Evolutionary conservation across 805 yeast genomes (phyloP).

Genomic region (Starmera pachycereana): DNA sequence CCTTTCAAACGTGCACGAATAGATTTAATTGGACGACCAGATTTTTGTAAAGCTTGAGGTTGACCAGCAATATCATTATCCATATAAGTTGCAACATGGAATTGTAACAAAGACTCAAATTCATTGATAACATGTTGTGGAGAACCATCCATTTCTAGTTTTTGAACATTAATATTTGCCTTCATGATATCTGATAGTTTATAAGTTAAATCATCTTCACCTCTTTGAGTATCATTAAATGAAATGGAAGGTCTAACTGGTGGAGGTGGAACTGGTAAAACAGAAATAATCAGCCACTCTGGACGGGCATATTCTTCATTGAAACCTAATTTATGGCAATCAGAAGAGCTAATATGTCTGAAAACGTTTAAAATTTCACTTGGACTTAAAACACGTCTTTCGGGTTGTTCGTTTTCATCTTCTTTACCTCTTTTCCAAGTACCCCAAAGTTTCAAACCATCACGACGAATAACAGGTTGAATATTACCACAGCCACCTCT

Average conservation of each 20-base stretch:
- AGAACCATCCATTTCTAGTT: conserved; percentile 96
- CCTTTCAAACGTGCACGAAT: conserved; percentile 99
- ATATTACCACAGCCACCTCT: conserved; percentile 98
- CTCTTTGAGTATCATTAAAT: conserved; percentile 94
- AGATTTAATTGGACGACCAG: conserved; percentile 97
- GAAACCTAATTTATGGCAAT: conserved; percentile 74
- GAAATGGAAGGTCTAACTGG: conserved; percentile 99
- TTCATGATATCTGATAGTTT: conserved; percentile 93
- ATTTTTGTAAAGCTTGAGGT: conserved; percentile 96
- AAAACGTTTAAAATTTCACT: conserved; percentile 85
- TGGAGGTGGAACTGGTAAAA: conserved; percentile 99
- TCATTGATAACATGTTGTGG: conserved; percentile 98
- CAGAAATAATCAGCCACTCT: conserved; percentile 96
- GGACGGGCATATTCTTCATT: conserved; percentile 96
- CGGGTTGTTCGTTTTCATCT: conserved; percentile 84
- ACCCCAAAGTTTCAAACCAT: conserved; percentile 93
- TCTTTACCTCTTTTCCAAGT: conserved; percentile 91
- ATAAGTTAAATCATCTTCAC: conserved; percentile 98
- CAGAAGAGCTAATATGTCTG: conserved; percentile 82
- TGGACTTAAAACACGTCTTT: conserved; percentile 79
- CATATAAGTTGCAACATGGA: conserved; percentile 98
- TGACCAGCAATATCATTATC: conserved; percentile 99
- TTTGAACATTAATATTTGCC: conserved; percentile 95
- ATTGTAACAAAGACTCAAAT: conserved; percentile 89
- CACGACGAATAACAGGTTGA: conserved; percentile 93